Conservation (phyloP, 2,329 filamentous ascomycete genomes). For the Hypoxylon rubiginosum region DNA sequence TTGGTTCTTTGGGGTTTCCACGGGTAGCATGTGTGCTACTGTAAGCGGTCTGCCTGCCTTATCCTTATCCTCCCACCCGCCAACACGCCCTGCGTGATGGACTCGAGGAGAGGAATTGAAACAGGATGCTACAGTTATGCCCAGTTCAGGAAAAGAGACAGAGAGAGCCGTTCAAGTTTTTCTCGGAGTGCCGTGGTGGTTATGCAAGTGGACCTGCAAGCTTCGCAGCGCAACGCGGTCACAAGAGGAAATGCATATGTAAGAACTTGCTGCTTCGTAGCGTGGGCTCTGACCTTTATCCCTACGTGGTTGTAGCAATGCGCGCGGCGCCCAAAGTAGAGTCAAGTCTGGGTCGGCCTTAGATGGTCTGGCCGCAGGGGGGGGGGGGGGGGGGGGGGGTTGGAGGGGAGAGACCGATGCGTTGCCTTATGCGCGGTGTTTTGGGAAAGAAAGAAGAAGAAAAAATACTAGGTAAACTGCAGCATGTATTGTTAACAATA, state of each 20-base stretch:
- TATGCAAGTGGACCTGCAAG: conserved; percentile 45
- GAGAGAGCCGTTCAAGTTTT: conserved; percentile 1
- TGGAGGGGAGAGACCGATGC: conserved; percentile 11
- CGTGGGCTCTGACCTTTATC: conserved; percentile 24
- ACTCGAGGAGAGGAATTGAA: no score
- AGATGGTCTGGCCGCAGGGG: conserved; percentile 31
- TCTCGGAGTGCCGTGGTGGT: conserved; percentile 17
- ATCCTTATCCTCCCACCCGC: conserved; percentile 20
- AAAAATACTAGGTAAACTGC: neutral
- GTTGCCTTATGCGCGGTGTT: conserved; percentile 14
- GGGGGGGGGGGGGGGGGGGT: conserved; percentile 16
- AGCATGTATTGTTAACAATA: conserved; percentile 9
- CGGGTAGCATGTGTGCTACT: conserved; percentile 34
- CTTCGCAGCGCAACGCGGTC: conserved; percentile 53
- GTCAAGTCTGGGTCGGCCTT: conserved; percentile 38
- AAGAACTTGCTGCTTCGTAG: conserved; percentile 35
- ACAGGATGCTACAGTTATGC: no score
- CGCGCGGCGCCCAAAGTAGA: conserved; percentile 38
- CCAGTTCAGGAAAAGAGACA: no score
- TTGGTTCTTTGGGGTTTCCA: conserved; percentile 37
- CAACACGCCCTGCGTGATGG: conserved; percentile 25
- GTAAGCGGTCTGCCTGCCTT: conserved; percentile 17
- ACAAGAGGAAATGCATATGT: conserved; percentile 49
- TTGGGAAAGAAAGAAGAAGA: conserved; percentile 10
- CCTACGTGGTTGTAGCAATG: conserved; percentile 32